These are phyloP conservation scores for Russula lepida DNA, from an alignment of 768 basidiomycete genomes.

Conservation along the genomic window DNA sequence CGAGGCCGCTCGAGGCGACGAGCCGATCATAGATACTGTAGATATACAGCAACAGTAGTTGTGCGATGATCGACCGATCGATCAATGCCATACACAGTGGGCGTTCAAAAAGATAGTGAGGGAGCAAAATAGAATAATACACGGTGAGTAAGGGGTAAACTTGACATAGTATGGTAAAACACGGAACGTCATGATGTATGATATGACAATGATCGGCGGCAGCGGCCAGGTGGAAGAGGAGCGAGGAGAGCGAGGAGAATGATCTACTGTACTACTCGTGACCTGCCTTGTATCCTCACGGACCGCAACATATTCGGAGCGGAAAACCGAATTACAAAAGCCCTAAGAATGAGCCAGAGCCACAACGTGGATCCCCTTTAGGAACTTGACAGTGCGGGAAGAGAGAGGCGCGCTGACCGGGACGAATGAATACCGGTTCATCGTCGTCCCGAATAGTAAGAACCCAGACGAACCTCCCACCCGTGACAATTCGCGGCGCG, in stretches of 20 bases:
- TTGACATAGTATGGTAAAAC: too few species aligned
- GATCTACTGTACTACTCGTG: too few species aligned
- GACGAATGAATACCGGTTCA: background rate
- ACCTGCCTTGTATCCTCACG: too few species aligned
- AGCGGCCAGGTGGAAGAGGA: too few species aligned
- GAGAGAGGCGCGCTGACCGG: background rate
- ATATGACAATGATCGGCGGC: background rate
- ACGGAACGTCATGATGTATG: too few species aligned
- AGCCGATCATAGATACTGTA: background rate
- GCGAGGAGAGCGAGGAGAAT: too few species aligned
- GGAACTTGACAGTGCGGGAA: background rate
- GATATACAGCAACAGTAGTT: background rate
- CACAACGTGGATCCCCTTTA: background rate
- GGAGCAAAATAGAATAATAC: background rate
- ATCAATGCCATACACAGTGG: background rate
- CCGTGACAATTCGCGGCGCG: background rate
- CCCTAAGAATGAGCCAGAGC: background rate
- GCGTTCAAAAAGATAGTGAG: background rate
- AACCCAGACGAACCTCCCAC: background rate
- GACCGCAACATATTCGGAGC: background rate
- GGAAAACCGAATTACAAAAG: background rate
- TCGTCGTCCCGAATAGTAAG: background rate
- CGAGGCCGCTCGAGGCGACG: background rate
- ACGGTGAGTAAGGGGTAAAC: too few species aligned
- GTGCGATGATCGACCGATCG: background rate